These are phyloP conservation scores for Xanthoceras sorbifolium DNA, from an alignment of 345 rosid species.

Conservation along the genomic window DNA sequence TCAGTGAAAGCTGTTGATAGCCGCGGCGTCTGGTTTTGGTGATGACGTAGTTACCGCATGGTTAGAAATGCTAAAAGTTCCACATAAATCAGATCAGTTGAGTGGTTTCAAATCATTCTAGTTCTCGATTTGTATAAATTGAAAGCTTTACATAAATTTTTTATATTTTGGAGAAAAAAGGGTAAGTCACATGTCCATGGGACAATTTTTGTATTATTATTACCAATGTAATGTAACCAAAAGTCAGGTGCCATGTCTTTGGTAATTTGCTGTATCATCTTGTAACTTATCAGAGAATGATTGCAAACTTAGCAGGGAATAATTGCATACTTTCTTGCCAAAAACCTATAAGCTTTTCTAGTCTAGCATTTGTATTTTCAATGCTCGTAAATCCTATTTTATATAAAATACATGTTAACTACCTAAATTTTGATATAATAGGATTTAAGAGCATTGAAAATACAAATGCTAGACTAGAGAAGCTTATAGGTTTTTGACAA, in stretches of 20 bases:
- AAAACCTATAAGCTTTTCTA: too few relatives aligned
- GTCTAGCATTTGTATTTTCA: too few relatives aligned
- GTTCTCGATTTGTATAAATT: conserved; percentile 23
- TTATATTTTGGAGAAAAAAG: background rate
- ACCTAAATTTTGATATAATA: too few relatives aligned
- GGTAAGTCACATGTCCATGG: background rate
- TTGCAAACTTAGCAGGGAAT: too few relatives aligned
- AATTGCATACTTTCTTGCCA: too few relatives aligned
- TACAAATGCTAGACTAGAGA: too few relatives aligned
- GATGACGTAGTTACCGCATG: conserved; percentile 24
- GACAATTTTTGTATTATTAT: conserved; percentile 19
- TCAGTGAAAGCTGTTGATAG: conserved; percentile 79
- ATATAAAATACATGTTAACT: too few relatives aligned
- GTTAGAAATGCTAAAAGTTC: conserved; percentile 11
- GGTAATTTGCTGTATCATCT: too few relatives aligned
- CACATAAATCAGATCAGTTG: conserved; percentile 19
- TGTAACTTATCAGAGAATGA: too few relatives aligned
- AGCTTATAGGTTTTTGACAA: too few relatives aligned
- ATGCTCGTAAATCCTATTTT: too few relatives aligned
- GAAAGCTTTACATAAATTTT: background rate
- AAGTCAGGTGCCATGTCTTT: background rate
- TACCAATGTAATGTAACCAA: conserved; percentile 20
- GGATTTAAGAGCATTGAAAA: too few relatives aligned
- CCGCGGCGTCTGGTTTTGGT: conserved; percentile 84
- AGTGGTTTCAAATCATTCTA: conserved; percentile 25